phyloP scores from a whole-genome alignment of 2,329 filamentous ascomycete genomes.

The Periconia macrospinosa region DNA sequence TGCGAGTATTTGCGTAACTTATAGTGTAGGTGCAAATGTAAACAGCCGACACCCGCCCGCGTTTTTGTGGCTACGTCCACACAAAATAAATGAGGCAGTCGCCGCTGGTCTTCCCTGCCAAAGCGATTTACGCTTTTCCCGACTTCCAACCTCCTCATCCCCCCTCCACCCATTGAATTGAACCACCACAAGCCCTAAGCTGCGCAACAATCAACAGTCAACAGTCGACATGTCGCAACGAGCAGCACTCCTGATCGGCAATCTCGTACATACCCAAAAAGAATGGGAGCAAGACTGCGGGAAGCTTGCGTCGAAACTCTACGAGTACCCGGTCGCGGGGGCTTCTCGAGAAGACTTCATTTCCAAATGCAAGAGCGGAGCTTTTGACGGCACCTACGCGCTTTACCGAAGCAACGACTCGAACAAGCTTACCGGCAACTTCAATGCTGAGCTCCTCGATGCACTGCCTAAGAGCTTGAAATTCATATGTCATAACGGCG shows the following conservation, averaged over 20 bases:
- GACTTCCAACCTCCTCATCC: conserved; percentile 2
- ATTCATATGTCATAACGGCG: conserved; percentile 53
- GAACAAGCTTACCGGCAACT: conserved; percentile 52
- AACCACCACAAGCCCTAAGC: neutral
- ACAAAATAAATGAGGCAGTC: conserved; percentile 19
- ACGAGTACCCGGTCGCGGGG: conserved; percentile 58
- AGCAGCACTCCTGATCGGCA: conserved; percentile 50
- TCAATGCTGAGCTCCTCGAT: conserved; percentile 48
- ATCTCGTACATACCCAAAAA: conserved; percentile 47
- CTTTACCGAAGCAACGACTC: conserved; percentile 63
- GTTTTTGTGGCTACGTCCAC: conserved; percentile 3
- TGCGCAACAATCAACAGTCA: neutral
- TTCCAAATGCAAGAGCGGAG: conserved; percentile 55
- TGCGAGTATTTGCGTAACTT: too few relatives aligned
- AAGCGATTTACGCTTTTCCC: neutral
- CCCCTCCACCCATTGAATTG: too few relatives aligned
- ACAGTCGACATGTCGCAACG: conserved; percentile 31
- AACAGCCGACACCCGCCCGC: too few relatives aligned
- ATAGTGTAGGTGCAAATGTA: too few relatives aligned
- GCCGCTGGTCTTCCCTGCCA: conserved; percentile 15
- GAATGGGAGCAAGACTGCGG: conserved; percentile 48
- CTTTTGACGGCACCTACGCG: conserved; percentile 58
- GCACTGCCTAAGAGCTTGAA: conserved; percentile 47
- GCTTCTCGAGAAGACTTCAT: conserved; percentile 57
- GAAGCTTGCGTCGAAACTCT: conserved; percentile 34